These are phyloP conservation scores for Haberlea rhodopensis DNA, from an alignment of 257 asterid species.

Conservation along the genomic window DNA sequence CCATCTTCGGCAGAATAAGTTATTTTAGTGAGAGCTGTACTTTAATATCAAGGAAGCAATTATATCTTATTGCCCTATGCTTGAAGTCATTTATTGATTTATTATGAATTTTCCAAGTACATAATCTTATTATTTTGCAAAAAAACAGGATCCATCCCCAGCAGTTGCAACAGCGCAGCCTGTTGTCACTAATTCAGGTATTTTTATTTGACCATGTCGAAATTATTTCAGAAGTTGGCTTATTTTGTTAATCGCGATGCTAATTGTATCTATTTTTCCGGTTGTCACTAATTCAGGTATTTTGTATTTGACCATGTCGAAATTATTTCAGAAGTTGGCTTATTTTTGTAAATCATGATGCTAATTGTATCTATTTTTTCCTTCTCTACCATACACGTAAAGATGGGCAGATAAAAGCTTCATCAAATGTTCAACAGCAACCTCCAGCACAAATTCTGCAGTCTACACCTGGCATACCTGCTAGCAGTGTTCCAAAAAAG, in stretches of 20 bases:
- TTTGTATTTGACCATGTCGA: neutral
- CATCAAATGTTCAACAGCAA: slow-evolving; percentile 51
- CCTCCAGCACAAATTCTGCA: slow-evolving; percentile 49
- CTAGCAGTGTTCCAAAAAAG: slow-evolving; percentile 38
- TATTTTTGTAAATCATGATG: slow-evolving; percentile 13
- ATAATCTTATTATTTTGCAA: slow-evolving; percentile 20
- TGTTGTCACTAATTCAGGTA: slow-evolving; percentile 59
- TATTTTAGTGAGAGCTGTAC: slow-evolving; percentile 3
- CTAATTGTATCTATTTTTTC: slow-evolving; percentile 25
- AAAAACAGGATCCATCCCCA: slow-evolving; percentile 71
- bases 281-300: neutral
- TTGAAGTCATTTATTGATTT: neutral
- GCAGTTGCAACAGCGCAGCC: slow-evolving; percentile 51
- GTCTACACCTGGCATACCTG: slow-evolving; percentile 43
- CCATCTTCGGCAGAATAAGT: slow-evolving; percentile 2
- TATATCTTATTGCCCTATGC: neutral
- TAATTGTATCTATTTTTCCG: slow-evolving; percentile 25
- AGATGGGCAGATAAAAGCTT: slow-evolving; percentile 59
- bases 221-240: slow-evolving; percentile 7
- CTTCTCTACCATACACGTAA: slow-evolving; percentile 20
- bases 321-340: slow-evolving; percentile 7
- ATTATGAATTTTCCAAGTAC: slow-evolving; percentile 3
- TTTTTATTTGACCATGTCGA: neutral
- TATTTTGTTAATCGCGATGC: slow-evolving; percentile 9
- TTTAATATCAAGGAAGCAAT: neutral